These are phyloP conservation scores for Osmozyma mogii DNA, from an alignment of 805 yeast species.

Conservation along the genomic window DNA sequence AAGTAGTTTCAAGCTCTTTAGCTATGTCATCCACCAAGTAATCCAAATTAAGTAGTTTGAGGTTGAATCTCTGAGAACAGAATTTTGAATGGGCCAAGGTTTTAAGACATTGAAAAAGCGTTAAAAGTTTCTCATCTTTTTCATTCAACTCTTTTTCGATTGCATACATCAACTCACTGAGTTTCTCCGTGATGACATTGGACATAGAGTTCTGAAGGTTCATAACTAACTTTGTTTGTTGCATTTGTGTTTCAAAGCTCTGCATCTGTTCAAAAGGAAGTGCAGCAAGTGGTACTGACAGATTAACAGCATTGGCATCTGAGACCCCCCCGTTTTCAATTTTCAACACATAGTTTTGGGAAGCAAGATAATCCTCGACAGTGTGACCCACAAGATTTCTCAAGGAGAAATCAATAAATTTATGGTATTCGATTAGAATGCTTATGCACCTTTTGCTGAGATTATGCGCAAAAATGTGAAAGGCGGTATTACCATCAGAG, in stretches of 20 bases:
- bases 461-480: constrained; percentile 72
- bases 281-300: too few species aligned
- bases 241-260: constrained; percentile 31
- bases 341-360: constrained; percentile 20
- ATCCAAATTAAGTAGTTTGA: constrained; percentile 25
- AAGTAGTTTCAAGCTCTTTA: constrained; percentile 6
- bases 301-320: neutral
- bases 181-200: constrained; percentile 28
- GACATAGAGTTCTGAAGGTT: constrained; percentile 26
- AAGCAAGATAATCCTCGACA: constrained; percentile 22
- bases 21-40: constrained; percentile 22
- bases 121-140: constrained; percentile 25
- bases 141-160: constrained; percentile 32
- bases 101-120: constrained; percentile 19
- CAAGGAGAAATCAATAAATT: constrained; percentile 16
- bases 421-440: constrained; percentile 18
- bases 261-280: too few species aligned
- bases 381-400: constrained; percentile 19
- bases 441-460: constrained; percentile 17
- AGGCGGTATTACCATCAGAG: constrained; percentile 88
- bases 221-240: constrained; percentile 27
- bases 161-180: constrained; percentile 29
- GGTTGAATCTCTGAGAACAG: constrained; percentile 20
- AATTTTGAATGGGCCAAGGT: constrained; percentile 18
- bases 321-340: constrained; percentile 9